Percentiles rank a stretch among this genome's conserved stretches.
These are phyloP conservation scores for Boletales sp. DNA, from an alignment of 768 basidiomycete species.

Conservation along the genomic window DNA sequence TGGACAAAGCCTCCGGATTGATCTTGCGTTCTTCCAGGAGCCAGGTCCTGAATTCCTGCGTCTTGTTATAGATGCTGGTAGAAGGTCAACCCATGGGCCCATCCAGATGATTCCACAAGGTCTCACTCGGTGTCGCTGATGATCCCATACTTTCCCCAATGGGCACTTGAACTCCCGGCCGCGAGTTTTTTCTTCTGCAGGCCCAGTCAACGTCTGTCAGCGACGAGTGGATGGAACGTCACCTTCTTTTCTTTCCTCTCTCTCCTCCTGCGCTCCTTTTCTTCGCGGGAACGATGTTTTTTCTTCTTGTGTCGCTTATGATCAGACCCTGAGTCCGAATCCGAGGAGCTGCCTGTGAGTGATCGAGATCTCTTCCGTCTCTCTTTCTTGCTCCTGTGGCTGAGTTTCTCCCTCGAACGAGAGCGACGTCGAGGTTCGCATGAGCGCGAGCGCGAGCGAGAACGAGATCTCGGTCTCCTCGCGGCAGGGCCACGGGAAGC, in stretches of 20 bases:
- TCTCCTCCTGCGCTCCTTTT: conserved; percentile 52
- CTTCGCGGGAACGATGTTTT: conserved; percentile 42
- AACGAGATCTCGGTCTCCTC: conserved; percentile 16
- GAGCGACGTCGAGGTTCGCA: conserved; percentile 29
- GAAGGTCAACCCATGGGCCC: conserved; percentile 11
- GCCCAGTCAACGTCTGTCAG: conserved; percentile 1
- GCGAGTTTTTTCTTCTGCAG: conserved; percentile 57
- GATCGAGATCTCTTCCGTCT: conserved; percentile 34
- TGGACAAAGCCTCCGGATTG: conserved; percentile 85
- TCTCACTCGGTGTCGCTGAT: conserved; percentile 82
- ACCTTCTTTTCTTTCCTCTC: conserved; percentile 74
- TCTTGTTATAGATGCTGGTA: conserved; percentile 73
- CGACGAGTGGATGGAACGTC: conserved; percentile 13
- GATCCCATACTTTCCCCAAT: conserved; percentile 91
- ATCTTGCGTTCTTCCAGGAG: conserved; percentile 88
- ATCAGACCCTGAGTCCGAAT: conserved; percentile 31
- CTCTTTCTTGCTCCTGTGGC: conserved; percentile 22
- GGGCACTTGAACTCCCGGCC: conserved; percentile 42
- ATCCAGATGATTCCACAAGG: not conserved
- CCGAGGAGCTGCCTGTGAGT: conserved; percentile 40
- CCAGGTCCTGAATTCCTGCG: conserved; percentile 88
- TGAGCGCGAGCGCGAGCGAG: conserved; percentile 24
- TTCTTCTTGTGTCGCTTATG: conserved; percentile 42
- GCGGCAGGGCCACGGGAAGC: conserved; percentile 16
- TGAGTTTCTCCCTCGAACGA: conserved; percentile 31